These are phyloP conservation scores for Hura crepitans DNA, from an alignment of 441 rosid species.

Conservation along the genomic window DNA sequence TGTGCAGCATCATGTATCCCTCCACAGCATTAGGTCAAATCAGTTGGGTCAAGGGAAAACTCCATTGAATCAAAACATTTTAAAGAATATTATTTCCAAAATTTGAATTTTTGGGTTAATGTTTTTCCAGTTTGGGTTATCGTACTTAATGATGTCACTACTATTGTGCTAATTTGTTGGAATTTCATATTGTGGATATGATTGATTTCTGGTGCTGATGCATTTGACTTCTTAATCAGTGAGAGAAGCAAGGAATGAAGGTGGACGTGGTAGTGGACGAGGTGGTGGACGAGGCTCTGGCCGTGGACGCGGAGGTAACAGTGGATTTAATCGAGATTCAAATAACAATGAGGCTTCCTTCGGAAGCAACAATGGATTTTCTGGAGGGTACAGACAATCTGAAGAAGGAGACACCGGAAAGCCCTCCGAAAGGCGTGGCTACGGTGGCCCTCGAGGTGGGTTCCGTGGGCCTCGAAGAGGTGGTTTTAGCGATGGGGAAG, in stretches of 20 bases:
- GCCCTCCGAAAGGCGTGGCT: slow-evolving; percentile 55
- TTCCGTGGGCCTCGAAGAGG: slow-evolving; percentile 75
- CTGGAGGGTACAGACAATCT: slow-evolving; percentile 51
- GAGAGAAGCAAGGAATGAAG: slow-evolving; percentile 50
- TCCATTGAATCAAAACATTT: not conserved
- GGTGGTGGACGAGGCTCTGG: slow-evolving; percentile 54
- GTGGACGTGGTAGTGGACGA: slow-evolving; percentile 56
- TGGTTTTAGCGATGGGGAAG: slow-evolving; percentile 55
- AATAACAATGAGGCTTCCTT: slow-evolving; percentile 36
- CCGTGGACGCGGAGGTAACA: slow-evolving; percentile 52
- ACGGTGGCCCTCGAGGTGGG: slow-evolving; percentile 57
- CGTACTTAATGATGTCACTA: not conserved
- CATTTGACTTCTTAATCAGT: slow-evolving; percentile 27
- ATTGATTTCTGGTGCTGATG: not conserved
- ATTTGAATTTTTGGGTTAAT: not conserved
- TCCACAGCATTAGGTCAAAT: not conserved
- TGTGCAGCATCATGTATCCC: not conserved
- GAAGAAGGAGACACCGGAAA: slow-evolving; percentile 68
- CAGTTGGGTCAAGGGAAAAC: not conserved
- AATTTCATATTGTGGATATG: not conserved
- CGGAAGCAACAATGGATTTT: slow-evolving; percentile 43
- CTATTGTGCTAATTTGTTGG: not conserved
- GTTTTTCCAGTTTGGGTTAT: not conserved
- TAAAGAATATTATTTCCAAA: not conserved
- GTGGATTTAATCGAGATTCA: slow-evolving; percentile 52